Conservation (phyloP, 2,329 filamentous ascomycete species). For the Hymenoscyphus linearis region DNA sequence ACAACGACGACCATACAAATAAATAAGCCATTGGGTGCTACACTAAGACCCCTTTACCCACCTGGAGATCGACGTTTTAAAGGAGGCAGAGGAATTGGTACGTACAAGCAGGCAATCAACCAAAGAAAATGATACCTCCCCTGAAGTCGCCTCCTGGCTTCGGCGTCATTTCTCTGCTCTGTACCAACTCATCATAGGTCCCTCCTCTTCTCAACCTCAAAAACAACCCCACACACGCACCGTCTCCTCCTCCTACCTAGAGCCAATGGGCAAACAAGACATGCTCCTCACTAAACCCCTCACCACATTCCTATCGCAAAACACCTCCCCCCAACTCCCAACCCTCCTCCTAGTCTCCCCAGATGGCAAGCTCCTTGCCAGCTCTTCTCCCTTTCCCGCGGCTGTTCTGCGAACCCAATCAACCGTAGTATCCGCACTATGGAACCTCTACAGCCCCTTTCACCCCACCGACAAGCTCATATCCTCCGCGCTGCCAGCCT, state of each 20-base stretch:
- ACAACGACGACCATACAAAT: no score
- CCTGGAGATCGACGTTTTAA: no score
- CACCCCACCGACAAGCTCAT: constrained; percentile 37
- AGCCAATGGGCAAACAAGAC: constrained; percentile 15
- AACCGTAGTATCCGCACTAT: constrained; percentile 58
- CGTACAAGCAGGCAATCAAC: no score
- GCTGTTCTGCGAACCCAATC: constrained; percentile 55
- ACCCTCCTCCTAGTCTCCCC: constrained; percentile 55
- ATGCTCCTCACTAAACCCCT: constrained; percentile 60
- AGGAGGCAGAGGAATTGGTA: no score
- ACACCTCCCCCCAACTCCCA: constrained; percentile 48
- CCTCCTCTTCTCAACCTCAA: background rate
- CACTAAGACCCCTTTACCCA: no score
- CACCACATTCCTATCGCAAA: constrained; percentile 56
- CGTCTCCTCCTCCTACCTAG: constrained; percentile 12
- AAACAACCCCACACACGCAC: background rate
- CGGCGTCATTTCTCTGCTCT: no score
- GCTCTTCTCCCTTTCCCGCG: constrained; percentile 52
- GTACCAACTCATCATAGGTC: background rate
- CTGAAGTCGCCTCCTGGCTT: no score
- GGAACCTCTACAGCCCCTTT: constrained; percentile 48
- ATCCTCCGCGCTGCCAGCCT: constrained; percentile 35
- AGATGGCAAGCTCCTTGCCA: constrained; percentile 58
- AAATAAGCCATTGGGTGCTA: no score
- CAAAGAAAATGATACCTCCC: no score